These are phyloP conservation scores for Jasminum sambac DNA, from an alignment of 257 asterid genomes.

Conservation along the genomic window DNA sequence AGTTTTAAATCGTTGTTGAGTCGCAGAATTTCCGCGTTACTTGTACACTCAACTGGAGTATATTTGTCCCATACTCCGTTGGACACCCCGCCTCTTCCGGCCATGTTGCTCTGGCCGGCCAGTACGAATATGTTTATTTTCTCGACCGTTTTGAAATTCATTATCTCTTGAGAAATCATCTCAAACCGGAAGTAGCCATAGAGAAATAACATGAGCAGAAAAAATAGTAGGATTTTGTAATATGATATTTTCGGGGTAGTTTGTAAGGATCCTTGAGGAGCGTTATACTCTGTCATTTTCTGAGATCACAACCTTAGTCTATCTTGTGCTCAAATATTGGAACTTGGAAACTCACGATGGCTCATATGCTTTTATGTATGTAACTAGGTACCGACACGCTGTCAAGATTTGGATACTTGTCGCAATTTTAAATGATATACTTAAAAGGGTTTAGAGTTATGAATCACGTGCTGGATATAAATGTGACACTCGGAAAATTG, in stretches of 20 bases:
- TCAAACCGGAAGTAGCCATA: neutral
- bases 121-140: constrained; percentile 30
- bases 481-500: no score
- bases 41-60: constrained; percentile 30
- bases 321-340: no score
- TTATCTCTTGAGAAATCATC: neutral
- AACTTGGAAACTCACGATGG: no score
- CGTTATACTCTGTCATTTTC: neutral
- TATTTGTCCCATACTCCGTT: constrained; percentile 25
- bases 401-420: no score
- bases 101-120: constrained; percentile 60
- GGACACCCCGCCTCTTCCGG: constrained; percentile 38
- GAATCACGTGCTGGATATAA: no score
- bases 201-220: neutral
- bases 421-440: no score
- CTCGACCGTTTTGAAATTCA: neutral
- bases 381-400: no score
- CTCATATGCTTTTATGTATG: no score
- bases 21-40: constrained; percentile 22
- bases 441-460: no score
- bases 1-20: constrained; percentile 20
- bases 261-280: neutral
- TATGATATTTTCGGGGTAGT: neutral
- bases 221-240: neutral
- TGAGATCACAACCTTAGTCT: neutral